Evolutionary conservation across 306 rosid genomes (phyloP).

Genomic region (Sicyos edulis): DNA sequence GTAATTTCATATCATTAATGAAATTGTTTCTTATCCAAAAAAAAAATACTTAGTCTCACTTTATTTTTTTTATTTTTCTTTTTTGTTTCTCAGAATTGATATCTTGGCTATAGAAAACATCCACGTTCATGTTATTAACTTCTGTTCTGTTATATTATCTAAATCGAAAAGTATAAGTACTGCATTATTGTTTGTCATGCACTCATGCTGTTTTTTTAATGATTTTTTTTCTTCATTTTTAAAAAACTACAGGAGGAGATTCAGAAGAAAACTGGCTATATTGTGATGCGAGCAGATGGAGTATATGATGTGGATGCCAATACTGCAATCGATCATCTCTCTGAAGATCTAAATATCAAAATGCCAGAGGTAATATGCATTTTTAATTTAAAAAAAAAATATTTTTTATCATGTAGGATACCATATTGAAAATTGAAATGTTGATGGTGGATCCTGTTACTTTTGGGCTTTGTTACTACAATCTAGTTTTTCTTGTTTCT

Average conservation of each 20-base stretch:
- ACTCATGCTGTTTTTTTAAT: neutral
- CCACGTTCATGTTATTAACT: neutral
- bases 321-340: constrained; percentile 93
- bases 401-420: neutral
- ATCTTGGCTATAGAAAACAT: constrained; percentile 8
- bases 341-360: constrained; percentile 82
- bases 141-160: neutral
- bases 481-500: neutral
- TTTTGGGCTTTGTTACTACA: neutral
- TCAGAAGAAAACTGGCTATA: constrained; percentile 92
- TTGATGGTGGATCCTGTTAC: neutral
- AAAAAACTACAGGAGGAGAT: constrained; percentile 69
- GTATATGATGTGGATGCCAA: constrained; percentile 95
- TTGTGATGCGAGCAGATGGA: constrained; percentile 96
- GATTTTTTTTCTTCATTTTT: constrained; percentile 19
- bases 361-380: constrained; percentile 79
- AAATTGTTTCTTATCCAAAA: too few species aligned
- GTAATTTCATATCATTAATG: too few species aligned
- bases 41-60: neutral
- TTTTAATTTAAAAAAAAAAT: neutral
- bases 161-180: neutral
- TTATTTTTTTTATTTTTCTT: too few species aligned
- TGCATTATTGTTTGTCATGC: neutral
- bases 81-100: neutral
- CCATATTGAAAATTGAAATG: neutral